Evolutionary conservation across 306 rosid species (phyloP).

Genomic region (Quercus agrifolia): DNA sequence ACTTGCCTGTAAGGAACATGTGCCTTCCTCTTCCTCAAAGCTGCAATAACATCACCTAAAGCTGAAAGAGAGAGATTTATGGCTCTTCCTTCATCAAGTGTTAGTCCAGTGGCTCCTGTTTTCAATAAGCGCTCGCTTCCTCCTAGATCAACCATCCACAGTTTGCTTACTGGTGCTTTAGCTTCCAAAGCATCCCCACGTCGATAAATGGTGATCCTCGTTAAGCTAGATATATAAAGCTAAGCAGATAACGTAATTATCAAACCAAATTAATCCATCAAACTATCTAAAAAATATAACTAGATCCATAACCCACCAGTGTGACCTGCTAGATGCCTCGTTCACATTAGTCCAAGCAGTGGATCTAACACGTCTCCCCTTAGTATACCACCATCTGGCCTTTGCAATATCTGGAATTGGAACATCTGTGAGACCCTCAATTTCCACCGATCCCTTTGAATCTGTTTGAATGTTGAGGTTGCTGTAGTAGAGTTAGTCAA

Average conservation of each 20-base stretch:
- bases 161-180: conserved; percentile 61
- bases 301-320: conserved; percentile 77
- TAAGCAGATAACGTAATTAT: conserved; percentile 83
- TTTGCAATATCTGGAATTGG: conserved; percentile 60
- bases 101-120: conserved; percentile 89
- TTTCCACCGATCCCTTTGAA: conserved; percentile 73
- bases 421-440: conserved; percentile 91
- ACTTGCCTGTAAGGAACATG: conserved; percentile 95
- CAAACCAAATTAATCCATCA: conserved; percentile 66
- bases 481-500: conserved; percentile 42
- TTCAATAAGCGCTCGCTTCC: conserved; percentile 90
- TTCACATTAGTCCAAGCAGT: conserved; percentile 96
- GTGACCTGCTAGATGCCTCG: conserved; percentile 95
- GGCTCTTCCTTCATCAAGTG: conserved; percentile 94
- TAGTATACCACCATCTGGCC: conserved; percentile 86
- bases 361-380: conserved; percentile 76
- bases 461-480: conserved; percentile 95
- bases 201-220: conserved; percentile 77
- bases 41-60: conserved; percentile 90
- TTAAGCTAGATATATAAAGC: conserved; percentile 98
- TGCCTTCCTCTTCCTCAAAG: conserved; percentile 77
- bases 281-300: conserved; percentile 29
- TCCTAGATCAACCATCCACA: conserved; percentile 99
- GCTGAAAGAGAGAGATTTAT: conserved; percentile 98
- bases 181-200: conserved; percentile 50